Evolutionary conservation across 1,284 basidiomycete species (phyloP), one percentile per base, ranked within the genome.

Genomic region (Papiliotrema terrestris): DNA sequence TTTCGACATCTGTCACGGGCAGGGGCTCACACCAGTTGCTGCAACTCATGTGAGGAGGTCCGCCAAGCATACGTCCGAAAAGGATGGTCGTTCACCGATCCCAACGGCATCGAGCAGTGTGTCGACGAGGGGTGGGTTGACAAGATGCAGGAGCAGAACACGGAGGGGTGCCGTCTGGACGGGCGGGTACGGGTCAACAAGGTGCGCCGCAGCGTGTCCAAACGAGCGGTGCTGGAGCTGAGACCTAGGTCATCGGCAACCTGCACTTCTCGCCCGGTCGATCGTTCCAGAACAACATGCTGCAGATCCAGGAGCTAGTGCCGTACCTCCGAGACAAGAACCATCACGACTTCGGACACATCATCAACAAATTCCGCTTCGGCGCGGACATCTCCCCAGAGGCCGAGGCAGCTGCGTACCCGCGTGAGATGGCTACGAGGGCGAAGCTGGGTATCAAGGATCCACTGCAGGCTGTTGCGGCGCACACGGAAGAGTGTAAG

Each of bases 41-140:
- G 96, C 78, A 92, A 99, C 75, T 88, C 86, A 47, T 98, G 96
- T 73, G 96, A 99, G 68, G 88, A 94, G 3, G 96, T 99, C 37
- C 83, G 94, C 49, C 83, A 89, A 73, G 83, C 92, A 22, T 99
- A 99, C 77, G 83, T 90, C 46, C 84, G 87, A 69, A 86, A 87
- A 65, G 95, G 95, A 15, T 99, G 96, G 96, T 92, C 88, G 71
- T 98, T 98, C 76, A 78, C 81, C 61, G 87, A 88, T 70, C 96
- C 96, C 15, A 89, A 96, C 62, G 82, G 85, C 2, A 88, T 99
- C 63, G 93, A 98, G 68, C 93, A 96, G 89, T 99, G 96, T 75
- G 84, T 88, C 48, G 79, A 88, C 61, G 96, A 99, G 79, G 88
- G 90, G 46, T 98, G 95, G 95, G 84, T 90, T 19, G 91, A 95